These are phyloP conservation scores for Cladosporium velox DNA, from an alignment of 2,329 filamentous ascomycete species.

Conservation along the genomic window DNA sequence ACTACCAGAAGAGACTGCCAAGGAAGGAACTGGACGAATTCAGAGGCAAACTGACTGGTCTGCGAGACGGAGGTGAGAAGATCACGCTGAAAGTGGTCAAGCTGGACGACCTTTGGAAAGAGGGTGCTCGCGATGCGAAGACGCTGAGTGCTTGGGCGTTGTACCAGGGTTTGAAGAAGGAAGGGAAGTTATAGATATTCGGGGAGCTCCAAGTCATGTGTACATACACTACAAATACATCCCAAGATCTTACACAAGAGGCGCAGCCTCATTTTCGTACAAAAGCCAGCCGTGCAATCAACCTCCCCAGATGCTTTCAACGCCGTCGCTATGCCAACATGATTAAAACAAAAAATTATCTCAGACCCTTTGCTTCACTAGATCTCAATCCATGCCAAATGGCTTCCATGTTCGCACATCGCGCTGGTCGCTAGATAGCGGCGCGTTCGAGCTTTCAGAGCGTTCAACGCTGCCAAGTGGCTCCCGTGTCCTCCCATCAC, in stretches of 20 bases:
- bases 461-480: not conserved
- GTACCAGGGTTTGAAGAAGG: constrained; percentile 54
- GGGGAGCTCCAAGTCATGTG: not conserved
- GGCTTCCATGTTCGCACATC: not conserved
- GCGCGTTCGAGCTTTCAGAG: not conserved
- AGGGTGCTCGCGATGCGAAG: constrained; percentile 58
- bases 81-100: constrained; percentile 60
- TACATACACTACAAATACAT: not conserved
- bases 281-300: not conserved
- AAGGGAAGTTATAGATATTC: constrained; percentile 44
- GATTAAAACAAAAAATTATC: not conserved
- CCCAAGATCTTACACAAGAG: not conserved
- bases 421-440: not conserved
- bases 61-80: constrained; percentile 58
- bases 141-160: constrained; percentile 57
- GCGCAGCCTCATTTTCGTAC: not conserved
- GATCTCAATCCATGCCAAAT: not conserved
- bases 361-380: not conserved
- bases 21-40: constrained; percentile 51
- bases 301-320: not conserved
- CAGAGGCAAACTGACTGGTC: constrained; percentile 56
- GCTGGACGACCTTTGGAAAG: constrained; percentile 55
- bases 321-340: not conserved
- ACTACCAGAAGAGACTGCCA: constrained; percentile 56
- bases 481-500: not conserved